phyloP scores from a whole-genome alignment of 2,329 filamentous ascomycete species.

The Penicillium sp. region DNA sequence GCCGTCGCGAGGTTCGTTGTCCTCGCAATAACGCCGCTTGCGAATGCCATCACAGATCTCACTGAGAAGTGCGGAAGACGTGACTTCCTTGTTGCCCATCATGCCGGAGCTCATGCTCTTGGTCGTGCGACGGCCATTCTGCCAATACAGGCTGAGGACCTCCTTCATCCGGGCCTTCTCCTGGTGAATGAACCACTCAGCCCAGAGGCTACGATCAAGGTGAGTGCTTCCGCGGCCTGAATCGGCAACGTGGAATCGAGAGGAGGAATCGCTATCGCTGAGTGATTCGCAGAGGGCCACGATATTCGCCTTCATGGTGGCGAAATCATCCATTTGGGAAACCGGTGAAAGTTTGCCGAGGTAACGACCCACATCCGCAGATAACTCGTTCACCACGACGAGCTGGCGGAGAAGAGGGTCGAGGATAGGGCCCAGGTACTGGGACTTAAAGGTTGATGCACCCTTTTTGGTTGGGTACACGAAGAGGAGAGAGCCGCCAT shows the following conservation, averaged over 20 bases:
- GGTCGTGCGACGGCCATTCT: conserved; percentile 38
- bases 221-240: conserved; percentile 52
- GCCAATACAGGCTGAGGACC: conserved; percentile 45
- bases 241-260: conserved; percentile 49
- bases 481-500: conserved; percentile 59
- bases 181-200: conserved; percentile 65
- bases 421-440: conserved; percentile 61
- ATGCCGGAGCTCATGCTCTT: conserved; percentile 29
- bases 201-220: conserved; percentile 57
- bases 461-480: conserved; percentile 62
- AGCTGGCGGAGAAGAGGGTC: conserved; percentile 61
- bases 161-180: conserved; percentile 60
- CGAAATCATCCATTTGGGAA: conserved; percentile 55
- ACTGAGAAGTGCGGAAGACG: conserved; percentile 56
- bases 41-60: conserved; percentile 61
- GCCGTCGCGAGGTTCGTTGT: conserved; percentile 44
- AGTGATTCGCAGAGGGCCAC: conserved; percentile 40
- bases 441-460: conserved; percentile 57
- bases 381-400: conserved; percentile 58
- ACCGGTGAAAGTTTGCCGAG: conserved; percentile 57
- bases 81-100: conserved; percentile 46
- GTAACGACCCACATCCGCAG: conserved; percentile 55
- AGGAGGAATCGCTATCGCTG: conserved; percentile 39
- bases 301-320: conserved; percentile 48
- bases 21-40: conserved; percentile 48